Evolutionary conservation across 1,284 basidiomycete species (phyloP), one percentile per base, ranked within the genome.

Genomic region (Pyrrhoderma lamaoense): DNA sequence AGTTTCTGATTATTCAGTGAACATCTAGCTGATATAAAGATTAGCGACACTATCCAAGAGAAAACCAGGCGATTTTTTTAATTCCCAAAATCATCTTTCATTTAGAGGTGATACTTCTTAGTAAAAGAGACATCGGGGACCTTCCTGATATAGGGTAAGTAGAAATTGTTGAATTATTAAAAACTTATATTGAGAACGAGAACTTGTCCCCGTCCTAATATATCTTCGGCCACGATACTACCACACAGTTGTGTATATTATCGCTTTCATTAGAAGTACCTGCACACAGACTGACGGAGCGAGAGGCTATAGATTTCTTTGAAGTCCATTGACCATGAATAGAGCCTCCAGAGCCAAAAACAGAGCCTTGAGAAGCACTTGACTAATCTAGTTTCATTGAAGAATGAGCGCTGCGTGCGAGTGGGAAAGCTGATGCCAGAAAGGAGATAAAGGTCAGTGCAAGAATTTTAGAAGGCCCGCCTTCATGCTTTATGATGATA

Each of bases 31-130:
- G 11, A 51, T 53, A 34, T 39, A 42, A 27, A 42, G 56, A 52
- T 47, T 3, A 22, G 55, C 53, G 72, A 61, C 56, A 76, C 74
- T 60, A 56, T 60, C 62, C 39, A 77, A 60, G 21, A 61, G 64
- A 57, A 78, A 77, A 9, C 58, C 52, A 0, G 74, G 70, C 0
- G 75, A 76, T 16, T 58, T 60, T 50, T 61, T 63, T 56, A 59
- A 36, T 62, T 57, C 1, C 67, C 73, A 47, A 65, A 68, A 45
- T 69, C 63, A 56, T 72, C 70, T 40, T 66, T 62, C 70, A 77
- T 71, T 46, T 61, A 60, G 14, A 77, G 56, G 52, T 62, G 68
- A 57, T 63, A 72, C 0, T 50, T 42, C 9, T 61, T 58, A 7
- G 59, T 40, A 1, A 60, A 51, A 4, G 62, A 59, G 19, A 68